Base-by-base conservation (phyloP, 805 yeast genomes). In the Debaryomyces tyrocola region DNA sequence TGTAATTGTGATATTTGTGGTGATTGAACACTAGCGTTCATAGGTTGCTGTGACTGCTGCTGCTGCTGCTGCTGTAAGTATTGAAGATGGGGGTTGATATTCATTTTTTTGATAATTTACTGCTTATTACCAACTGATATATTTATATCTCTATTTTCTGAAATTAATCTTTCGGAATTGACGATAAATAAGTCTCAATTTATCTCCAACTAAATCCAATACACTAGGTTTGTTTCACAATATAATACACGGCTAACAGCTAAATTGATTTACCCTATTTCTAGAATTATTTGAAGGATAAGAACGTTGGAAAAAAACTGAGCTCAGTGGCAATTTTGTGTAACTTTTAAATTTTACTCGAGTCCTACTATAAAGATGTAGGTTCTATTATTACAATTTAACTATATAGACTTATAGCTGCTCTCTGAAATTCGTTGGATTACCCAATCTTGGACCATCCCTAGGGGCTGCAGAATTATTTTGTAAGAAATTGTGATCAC, bases 401-500 rank as follows among this genome's bases (percentile, higher is more conserved):
- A 14, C 34, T 31, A 35, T n/a, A 18, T 35, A 41, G 24, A n/a
- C 14, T 41, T 49, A 60, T 41, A 60, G 48, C 45, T 63, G 68
- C 17, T 63, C 68, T 53, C 69, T 56, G 45, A 64, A 49, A 20
- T 43, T 52, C 8, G 62, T 47, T n/a, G 42, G 42, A 8, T 12
- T 28, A 11, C 35, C 35, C 6, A 39, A 12, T 18, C 42, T 21
- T 24, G 21, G 11, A 14, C 35, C 20, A 39, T 39, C 42, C 27
- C 35, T 39, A 17, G 52, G 51, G 18, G 40, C 44, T 11, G 43
- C 56, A 6, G 59, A 57, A 33, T 55, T 51, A 4, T 55, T 56
- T 48, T 69, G 75, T 38, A 73, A 59, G 48, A 63, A 88, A 24
- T 85, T 75, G 60, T 89, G 96, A 58, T 87, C 96, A 5, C 96